A percentile compares a stretch with the other conserved stretches of the same genome.
Evolutionary conservation across 2,329 filamentous ascomycete genomes (phyloP).

Genomic region (Fusarium fujikuroi): DNA sequence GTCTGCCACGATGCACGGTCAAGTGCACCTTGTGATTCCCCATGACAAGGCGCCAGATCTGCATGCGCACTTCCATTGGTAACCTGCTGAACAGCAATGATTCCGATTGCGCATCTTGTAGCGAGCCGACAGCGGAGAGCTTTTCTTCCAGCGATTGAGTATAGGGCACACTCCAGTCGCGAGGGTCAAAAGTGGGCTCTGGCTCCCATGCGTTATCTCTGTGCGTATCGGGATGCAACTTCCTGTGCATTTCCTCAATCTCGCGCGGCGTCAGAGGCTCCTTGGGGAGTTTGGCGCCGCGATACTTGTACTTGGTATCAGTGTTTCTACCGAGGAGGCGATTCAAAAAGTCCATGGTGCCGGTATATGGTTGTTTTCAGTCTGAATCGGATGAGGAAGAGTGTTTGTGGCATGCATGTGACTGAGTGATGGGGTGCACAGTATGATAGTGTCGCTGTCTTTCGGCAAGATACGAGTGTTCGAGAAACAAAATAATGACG

Average conservation of each 20-base stretch:
- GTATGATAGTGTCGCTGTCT: too few relatives aligned
- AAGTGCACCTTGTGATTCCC: background rate
- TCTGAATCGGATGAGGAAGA: too few relatives aligned
- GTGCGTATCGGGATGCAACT: background rate
- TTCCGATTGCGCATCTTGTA: background rate
- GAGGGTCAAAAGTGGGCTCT: background rate
- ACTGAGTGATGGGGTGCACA: background rate
- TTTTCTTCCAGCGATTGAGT: background rate
- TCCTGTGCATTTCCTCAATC: background rate
- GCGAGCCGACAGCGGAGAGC: background rate
- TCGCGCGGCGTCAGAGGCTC: background rate
- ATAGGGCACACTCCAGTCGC: background rate
- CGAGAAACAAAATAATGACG: rapidly evolving
- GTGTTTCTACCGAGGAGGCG: background rate
- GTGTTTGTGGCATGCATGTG: background rate
- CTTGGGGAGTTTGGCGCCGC: background rate
- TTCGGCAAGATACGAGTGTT: background rate
- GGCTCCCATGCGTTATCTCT: background rate
- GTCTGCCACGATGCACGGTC: background rate
- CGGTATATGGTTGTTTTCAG: too few relatives aligned
- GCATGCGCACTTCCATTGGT: background rate
- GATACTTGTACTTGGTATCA: background rate
- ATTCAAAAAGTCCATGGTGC: background rate
- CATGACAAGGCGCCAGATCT: background rate
- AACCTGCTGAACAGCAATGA: background rate